Evolutionary conservation across 306 rosid species (phyloP).

Genomic region (Benincasa hispida): DNA sequence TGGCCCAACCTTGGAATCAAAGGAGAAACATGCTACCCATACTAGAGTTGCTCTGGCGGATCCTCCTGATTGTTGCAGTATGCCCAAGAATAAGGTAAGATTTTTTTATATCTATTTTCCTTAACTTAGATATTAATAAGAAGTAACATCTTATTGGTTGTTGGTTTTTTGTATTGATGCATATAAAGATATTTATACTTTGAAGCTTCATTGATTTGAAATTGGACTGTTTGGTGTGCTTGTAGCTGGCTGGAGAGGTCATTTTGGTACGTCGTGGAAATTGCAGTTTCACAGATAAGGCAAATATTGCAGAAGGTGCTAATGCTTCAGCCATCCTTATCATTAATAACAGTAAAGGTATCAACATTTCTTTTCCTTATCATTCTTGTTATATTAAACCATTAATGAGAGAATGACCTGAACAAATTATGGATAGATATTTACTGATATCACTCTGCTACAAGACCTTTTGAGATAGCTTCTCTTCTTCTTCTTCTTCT

Average conservation of each 20-base stretch:
- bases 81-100: slow-evolving; percentile 47
- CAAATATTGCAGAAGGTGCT: slow-evolving; percentile 74
- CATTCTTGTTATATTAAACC: slow-evolving; percentile 1
- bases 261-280: slow-evolving; percentile 82
- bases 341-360: slow-evolving; percentile 72
- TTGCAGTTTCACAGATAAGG: slow-evolving; percentile 94
- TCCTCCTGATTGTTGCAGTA: slow-evolving; percentile 87
- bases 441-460: not conserved
- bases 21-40: slow-evolving; percentile 78
- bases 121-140: not conserved
- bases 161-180: not conserved
- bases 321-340: slow-evolving; percentile 89
- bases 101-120: slow-evolving; percentile 4
- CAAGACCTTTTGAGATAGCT: not conserved
- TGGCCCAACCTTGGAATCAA: slow-evolving; percentile 77
- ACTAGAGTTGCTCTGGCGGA: slow-evolving; percentile 86
- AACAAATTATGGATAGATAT: not conserved
- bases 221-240: slow-evolving; percentile 26
- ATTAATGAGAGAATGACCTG: not conserved
- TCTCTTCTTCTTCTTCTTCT: too few species aligned
- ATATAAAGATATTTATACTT: slow-evolving; percentile 9
- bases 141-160: not conserved
- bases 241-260: slow-evolving; percentile 68
- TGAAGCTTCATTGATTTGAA: slow-evolving; percentile 17
- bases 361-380: slow-evolving; percentile 7